phyloP scores from a whole-genome alignment of 2,329 filamentous ascomycete species.

The Nothopassalora personata region DNA sequence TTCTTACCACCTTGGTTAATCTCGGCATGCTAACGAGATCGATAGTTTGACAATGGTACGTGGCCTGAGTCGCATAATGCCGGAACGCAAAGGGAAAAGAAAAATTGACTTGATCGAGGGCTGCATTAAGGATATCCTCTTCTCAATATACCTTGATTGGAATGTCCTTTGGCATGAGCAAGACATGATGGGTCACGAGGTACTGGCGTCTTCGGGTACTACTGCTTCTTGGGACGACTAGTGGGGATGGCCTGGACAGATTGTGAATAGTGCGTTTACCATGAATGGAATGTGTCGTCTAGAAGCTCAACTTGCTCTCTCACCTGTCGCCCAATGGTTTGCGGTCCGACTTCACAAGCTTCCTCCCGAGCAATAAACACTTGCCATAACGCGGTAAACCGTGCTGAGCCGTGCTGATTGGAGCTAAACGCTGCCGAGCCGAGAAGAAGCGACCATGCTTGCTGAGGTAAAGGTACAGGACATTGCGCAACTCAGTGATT shows the following conservation, averaged over 20 bases:
- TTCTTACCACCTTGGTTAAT: neutral
- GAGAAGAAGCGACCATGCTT: too few species aligned
- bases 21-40: neutral
- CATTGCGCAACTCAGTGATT: neutral
- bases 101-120: constrained; percentile 10
- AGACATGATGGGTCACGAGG: constrained; percentile 4
- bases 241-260: constrained; percentile 11
- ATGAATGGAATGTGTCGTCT: neutral
- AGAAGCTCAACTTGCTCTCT: neutral
- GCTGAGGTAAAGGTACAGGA: neutral
- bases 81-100: constrained; percentile 6
- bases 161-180: neutral
- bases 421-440: too few species aligned
- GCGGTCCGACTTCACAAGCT: neutral
- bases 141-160: constrained; percentile 18
- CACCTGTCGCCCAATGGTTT: neutral
- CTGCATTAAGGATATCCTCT: constrained; percentile 5
- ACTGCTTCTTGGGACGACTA: constrained; percentile 11
- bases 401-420: too few species aligned
- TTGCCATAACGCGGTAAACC: too few species aligned
- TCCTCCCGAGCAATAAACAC: too few species aligned
- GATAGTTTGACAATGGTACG: constrained; percentile 11
- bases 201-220: constrained; percentile 8
- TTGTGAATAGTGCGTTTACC: constrained; percentile 15
- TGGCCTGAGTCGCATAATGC: constrained; percentile 17